Conservation (phyloP, 2,329 filamentous ascomycete genomes). For the Lachnellula cervina region DNA sequence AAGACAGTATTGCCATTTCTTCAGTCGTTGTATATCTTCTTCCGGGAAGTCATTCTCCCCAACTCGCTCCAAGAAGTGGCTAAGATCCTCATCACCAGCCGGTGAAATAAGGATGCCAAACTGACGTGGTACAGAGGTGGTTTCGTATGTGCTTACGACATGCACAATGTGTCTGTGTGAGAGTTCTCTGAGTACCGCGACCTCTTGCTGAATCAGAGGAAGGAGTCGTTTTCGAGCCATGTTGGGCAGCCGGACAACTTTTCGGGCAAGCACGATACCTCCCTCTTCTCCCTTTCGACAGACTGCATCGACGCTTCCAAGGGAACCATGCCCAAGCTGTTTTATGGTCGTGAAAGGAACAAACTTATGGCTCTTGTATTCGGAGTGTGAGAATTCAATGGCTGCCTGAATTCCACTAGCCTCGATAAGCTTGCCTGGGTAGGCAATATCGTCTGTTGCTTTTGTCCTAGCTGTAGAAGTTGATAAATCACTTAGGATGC, state of each 20-base stretch:
- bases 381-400: constrained; percentile 5
- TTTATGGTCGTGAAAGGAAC: constrained; percentile 10
- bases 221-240: constrained; percentile 12
- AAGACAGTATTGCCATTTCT: constrained; percentile 15
- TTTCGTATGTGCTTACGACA: constrained; percentile 16
- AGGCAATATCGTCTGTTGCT: background rate
- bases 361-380: constrained; percentile 9
- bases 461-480: background rate
- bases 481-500: background rate
- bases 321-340: constrained; percentile 15
- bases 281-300: background rate
- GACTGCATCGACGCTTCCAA: constrained; percentile 16
- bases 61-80: constrained; percentile 15
- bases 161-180: constrained; percentile 13
- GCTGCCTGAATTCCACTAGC: background rate
- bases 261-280: constrained; percentile 9
- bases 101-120: constrained; percentile 15
- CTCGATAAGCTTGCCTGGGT: background rate
- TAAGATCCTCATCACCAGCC: constrained; percentile 16
- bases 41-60: constrained; percentile 13
- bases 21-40: constrained; percentile 3
- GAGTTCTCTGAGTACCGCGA: constrained; percentile 9
- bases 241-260: constrained; percentile 11
- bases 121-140: constrained; percentile 11
- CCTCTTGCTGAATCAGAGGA: constrained; percentile 17